Percentiles rank a stretch among this genome's conserved stretches.
phyloP scores from a whole-genome alignment of 1,284 basidiomycete species.

The Exobasidium cylindrosporum region DNA sequence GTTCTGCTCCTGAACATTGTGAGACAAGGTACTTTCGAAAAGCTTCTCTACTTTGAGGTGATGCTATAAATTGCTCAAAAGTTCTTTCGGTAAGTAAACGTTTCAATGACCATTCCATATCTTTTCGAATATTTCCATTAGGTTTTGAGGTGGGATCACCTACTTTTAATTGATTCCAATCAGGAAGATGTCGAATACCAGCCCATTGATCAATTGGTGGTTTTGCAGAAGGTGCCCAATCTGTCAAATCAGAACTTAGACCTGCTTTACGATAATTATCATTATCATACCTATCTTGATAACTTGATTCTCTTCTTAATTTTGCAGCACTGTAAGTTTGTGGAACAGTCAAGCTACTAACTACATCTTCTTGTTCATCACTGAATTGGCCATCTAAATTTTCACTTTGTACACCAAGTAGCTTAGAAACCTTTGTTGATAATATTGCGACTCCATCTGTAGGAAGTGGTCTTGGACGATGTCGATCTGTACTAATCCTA shows the following conservation, averaged over 20 bases:
- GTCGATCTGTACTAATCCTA: neutral
- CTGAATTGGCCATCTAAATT: neutral
- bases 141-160: conserved; percentile 14
- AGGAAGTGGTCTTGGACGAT: too few relatives aligned
- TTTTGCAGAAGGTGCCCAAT: conserved; percentile 13
- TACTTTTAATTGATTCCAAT: neutral
- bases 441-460: too few relatives aligned
- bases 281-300: neutral
- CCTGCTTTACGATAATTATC: conserved; percentile 8
- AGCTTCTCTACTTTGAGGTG: conserved; percentile 27
- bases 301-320: neutral
- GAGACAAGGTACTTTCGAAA: conserved; percentile 25
- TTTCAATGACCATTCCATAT: conserved; percentile 25
- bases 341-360: neutral
- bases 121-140: conserved; percentile 15
- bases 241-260: conserved; percentile 8
- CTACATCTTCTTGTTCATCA: neutral
- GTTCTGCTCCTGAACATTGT: conserved; percentile 7
- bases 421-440: neutral
- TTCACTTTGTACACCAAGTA: neutral
- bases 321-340: neutral
- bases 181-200: conserved; percentile 1
- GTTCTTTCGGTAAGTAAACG: conserved; percentile 24
- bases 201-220: neutral
- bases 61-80: conserved; percentile 24